Percentiles rank a stretch among this genome's conserved stretches.
phyloP scores from a whole-genome alignment of 2,329 filamentous ascomycete genomes.

The Uncinocarpus reesii region DNA sequence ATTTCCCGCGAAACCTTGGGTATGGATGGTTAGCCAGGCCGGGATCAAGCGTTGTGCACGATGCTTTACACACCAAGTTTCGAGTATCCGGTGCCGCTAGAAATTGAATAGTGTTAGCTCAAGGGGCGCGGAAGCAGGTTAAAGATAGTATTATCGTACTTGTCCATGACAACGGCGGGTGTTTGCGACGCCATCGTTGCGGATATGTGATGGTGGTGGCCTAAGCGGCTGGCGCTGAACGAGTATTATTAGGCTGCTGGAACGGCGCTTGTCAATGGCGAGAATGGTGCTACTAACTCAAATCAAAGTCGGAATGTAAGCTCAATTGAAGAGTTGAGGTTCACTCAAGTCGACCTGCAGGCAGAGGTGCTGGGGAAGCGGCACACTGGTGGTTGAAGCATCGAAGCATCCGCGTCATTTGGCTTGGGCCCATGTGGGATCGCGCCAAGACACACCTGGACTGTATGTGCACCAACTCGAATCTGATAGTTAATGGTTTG shows the following conservation, averaged over 20 bases:
- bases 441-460: conserved; percentile 2
- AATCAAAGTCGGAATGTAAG: no score
- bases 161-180: conserved; percentile 99
- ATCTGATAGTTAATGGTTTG: no score
- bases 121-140: conserved; percentile 9
- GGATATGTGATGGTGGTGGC: conserved; percentile 2
- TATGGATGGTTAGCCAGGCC: conserved; percentile 30
- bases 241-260: neutral
- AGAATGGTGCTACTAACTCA: neutral
- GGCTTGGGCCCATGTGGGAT: neutral
- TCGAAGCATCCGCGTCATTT: conserved; percentile 10
- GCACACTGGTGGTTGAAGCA: conserved; percentile 3
- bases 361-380: neutral
- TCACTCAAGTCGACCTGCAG: neutral
- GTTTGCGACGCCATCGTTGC: conserved; percentile 85
- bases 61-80: conserved; percentile 67
- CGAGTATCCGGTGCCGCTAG: conserved; percentile 96
- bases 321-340: neutral
- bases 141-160: conserved; percentile 53
- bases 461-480: neutral
- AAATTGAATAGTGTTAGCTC: conserved; percentile 31
- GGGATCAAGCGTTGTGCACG: conserved; percentile 14
- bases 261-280: neutral
- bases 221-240: neutral
- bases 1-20: conserved; percentile 88